phyloP scores from a whole-genome alignment of 73 alveolate genomes.

The Urostyla sp. region DNA sequence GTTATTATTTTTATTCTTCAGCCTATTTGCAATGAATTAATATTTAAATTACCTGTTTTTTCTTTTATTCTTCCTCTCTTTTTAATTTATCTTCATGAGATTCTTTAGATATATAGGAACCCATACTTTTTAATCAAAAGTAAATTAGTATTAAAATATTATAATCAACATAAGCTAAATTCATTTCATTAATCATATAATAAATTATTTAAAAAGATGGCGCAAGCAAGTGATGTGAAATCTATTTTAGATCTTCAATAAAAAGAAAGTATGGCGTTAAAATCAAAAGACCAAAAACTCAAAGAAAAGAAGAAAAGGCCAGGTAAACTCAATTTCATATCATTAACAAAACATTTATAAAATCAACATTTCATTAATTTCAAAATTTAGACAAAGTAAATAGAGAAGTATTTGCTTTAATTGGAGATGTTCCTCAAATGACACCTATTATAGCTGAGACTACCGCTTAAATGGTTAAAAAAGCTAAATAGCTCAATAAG shows the following conservation, averaged over 20 bases:
- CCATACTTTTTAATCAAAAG: too few relatives aligned
- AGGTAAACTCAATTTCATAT: slow-evolving; percentile 25
- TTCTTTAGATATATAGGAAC: too few relatives aligned
- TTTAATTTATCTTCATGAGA: too few relatives aligned
- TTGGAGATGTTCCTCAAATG: slow-evolving; percentile 88
- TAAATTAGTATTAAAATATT: not conserved
- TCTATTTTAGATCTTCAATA: not conserved
- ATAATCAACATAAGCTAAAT: not conserved
- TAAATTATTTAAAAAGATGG: not conserved
- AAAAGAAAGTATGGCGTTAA: not conserved
- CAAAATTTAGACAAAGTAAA: slow-evolving; percentile 75
- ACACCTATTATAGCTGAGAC: slow-evolving; percentile 65
- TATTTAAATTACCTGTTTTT: too few relatives aligned
- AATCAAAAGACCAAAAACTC: slow-evolving; percentile 6
- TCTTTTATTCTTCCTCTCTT: too few relatives aligned
- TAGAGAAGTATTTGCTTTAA: slow-evolving; percentile 84
- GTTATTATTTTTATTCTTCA: too few relatives aligned
- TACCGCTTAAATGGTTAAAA: slow-evolving; percentile 12
- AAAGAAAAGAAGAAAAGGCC: slow-evolving; percentile 52
- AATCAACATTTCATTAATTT: not conserved
- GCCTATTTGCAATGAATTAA: too few relatives aligned
- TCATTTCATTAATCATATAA: not conserved
- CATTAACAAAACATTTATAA: not conserved
- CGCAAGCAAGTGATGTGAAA: slow-evolving; percentile 40
- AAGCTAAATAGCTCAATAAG: slow-evolving; percentile 48